phyloP scores from a whole-genome alignment of 2,329 filamentous ascomycete genomes.

The Pseudogymnoascus sp. region DNA sequence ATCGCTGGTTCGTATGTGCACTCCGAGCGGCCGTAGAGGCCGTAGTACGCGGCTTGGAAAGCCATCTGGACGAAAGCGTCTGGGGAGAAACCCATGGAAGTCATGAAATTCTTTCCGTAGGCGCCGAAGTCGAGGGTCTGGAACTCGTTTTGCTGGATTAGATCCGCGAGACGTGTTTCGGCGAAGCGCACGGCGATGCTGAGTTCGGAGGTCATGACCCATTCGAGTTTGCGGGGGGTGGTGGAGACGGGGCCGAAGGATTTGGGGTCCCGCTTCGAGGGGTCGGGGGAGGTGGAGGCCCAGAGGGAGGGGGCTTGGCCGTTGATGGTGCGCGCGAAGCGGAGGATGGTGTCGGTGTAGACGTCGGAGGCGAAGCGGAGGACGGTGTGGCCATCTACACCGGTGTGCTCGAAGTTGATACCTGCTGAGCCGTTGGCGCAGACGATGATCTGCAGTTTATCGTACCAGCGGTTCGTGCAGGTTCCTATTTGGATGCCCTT shows the following conservation, averaged over 20 bases:
- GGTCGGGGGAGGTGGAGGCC: conserved; percentile 85
- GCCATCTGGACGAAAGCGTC: conserved; percentile 99
- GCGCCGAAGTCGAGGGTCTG: conserved; percentile 79
- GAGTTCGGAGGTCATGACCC: conserved; percentile 92
- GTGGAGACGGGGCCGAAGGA: conserved; percentile 92
- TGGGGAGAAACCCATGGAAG: conserved; percentile 90
- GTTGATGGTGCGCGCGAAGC: conserved; percentile 92
- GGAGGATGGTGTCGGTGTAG: conserved; percentile 94
- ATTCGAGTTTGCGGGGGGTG: conserved; percentile 91
- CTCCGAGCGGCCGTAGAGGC: conserved; percentile 86
- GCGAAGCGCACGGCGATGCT: conserved; percentile 89
- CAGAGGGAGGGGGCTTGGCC: conserved; percentile 85
- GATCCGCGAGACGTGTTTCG: conserved; percentile 84
- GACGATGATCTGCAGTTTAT: conserved; percentile 97
- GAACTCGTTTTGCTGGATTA: conserved; percentile 96
- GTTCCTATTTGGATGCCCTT: conserved; percentile 93
- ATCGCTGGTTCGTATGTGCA: conserved; percentile 97
- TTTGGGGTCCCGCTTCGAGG: conserved; percentile 80
- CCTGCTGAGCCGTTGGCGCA: conserved; percentile 97
- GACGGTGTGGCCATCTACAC: conserved; percentile 94
- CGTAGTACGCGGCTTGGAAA: conserved; percentile 96
- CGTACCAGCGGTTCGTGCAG: conserved; percentile 97
- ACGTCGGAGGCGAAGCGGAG: conserved; percentile 92
- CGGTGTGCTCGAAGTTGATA: conserved; percentile 98
- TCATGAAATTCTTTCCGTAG: conserved; percentile 97